Conservation (phyloP, 176 grass and related monocot species). For the Coix lacrymajobi region DNA sequence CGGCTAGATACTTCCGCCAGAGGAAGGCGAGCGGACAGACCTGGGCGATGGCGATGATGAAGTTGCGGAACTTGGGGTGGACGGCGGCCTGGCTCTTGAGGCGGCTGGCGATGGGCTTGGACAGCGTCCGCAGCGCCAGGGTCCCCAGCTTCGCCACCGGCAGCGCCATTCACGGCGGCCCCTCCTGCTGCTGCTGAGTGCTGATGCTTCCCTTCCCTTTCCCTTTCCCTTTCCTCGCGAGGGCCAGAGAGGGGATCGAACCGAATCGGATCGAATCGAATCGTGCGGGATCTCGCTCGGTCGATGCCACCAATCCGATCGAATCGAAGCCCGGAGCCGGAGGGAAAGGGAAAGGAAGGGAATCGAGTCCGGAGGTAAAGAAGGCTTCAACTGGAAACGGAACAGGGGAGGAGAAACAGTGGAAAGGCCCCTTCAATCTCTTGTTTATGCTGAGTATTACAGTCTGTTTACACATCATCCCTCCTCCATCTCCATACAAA, state of each 20-base stretch:
- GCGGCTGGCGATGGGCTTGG: conserved; percentile 85
- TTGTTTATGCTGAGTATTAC: background rate
- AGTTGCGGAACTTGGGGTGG: conserved; percentile 81
- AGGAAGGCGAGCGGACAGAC: background rate
- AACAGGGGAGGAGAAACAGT: background rate
- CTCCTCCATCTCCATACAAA: too few relatives aligned
- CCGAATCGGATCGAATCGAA: background rate
- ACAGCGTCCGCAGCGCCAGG: conserved; percentile 66
- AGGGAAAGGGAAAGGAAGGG: too few relatives aligned
- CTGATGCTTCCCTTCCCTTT: background rate
- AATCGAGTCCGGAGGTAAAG: background rate
- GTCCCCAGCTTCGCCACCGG: conserved; percentile 89
- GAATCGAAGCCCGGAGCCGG: background rate
- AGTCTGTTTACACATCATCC: too few relatives aligned
- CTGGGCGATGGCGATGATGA: conserved; percentile 87
- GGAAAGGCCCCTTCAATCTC: too few relatives aligned
- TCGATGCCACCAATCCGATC: background rate
- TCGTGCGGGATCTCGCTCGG: background rate
- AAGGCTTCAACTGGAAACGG: background rate
- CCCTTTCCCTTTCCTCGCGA: background rate
- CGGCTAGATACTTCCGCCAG: background rate
- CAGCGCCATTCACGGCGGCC: conserved; percentile 52
- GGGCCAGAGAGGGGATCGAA: background rate
- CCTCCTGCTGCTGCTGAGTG: background rate
- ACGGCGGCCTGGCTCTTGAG: conserved; percentile 90